Conservation (phyloP, 2,329 filamentous ascomycete species). For the Polychaeton citri region DNA sequence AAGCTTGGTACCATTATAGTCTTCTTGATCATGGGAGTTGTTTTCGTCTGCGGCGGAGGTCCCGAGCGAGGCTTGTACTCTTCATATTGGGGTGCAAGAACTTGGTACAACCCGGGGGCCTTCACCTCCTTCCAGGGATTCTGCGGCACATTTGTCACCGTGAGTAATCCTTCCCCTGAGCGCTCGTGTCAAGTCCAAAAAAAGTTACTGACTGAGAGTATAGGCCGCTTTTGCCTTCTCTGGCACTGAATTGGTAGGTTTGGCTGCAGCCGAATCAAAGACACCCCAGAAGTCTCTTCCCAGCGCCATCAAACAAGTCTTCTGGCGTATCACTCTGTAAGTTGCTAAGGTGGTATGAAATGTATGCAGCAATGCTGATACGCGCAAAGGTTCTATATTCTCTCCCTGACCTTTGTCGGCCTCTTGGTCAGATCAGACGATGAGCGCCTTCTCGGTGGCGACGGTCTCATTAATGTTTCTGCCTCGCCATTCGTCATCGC, state of each 20-base stretch:
- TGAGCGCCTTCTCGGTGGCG: conserved; percentile 44
- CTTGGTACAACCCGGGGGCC: conserved; percentile 70
- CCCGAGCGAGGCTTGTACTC: conserved; percentile 39
- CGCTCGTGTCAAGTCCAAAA: too few species aligned
- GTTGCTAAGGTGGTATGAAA: conserved; percentile 1
- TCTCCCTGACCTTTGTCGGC: conserved; percentile 68
- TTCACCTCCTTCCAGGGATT: conserved; percentile 78
- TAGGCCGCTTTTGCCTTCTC: conserved; percentile 59
- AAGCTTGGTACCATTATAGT: conserved; percentile 78
- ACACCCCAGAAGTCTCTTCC: conserved; percentile 72
- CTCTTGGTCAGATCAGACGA: conserved; percentile 68
- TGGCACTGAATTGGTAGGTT: conserved; percentile 62
- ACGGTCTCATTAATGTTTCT: conserved; percentile 49
- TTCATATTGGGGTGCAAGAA: conserved; percentile 62
- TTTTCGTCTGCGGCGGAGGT: conserved; percentile 73
- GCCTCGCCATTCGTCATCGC: conserved; percentile 91
- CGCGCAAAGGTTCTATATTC: conserved; percentile 63
- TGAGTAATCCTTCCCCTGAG: too few species aligned
- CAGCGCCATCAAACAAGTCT: conserved; percentile 82
- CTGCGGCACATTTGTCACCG: conserved; percentile 60
- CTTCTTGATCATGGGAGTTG: conserved; percentile 77
- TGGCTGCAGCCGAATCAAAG: conserved; percentile 65
- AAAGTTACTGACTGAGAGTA: too few species aligned
- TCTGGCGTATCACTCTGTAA: conserved; percentile 71
- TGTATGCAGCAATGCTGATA: conserved; percentile 6